Percentiles rank a stretch among this genome's conserved stretches.
These are phyloP conservation scores for Eucalyptus polyanthemos DNA, from an alignment of 345 rosid genomes.

Conservation along the genomic window DNA sequence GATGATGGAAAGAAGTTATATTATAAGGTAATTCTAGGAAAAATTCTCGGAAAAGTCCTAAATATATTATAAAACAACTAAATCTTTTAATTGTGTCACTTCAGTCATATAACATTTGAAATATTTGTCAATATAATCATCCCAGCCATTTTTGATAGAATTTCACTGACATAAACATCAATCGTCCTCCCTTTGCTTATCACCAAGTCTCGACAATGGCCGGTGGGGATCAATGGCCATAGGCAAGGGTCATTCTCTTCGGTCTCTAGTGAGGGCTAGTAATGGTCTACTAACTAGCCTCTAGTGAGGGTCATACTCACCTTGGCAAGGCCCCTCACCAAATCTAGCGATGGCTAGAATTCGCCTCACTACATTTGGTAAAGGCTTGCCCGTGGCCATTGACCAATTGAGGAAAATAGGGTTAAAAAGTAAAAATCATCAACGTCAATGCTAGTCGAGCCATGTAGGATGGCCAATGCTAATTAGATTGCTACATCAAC, in stretches of 20 bases:
- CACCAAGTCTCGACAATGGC: accelerated
- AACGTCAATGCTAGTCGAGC: no score
- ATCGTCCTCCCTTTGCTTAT: accelerated
- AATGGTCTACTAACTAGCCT: neutral
- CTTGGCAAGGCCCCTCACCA: neutral
- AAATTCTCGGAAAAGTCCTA: neutral
- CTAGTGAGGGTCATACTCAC: neutral
- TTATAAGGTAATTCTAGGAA: neutral
- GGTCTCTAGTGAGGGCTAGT: no score
- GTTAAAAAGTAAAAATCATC: no score
- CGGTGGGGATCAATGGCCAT: neutral
- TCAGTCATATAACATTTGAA: no score
- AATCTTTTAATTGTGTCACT: no score
- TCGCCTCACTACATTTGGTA: no score
- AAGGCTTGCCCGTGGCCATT: no score
- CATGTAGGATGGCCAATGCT: no score
- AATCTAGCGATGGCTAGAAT: neutral
- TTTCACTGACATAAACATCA: accelerated
- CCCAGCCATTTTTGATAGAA: no score
- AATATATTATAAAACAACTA: neutral
- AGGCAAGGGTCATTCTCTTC: neutral
- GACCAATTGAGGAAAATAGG: no score
- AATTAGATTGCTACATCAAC: no score
- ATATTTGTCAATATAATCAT: no score
- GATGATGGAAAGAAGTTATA: neutral